Percentiles rank a stretch among this genome's conserved stretches.
Evolutionary conservation across 805 yeast species (phyloP).

Genomic region (Hanseniaspora nectarophila): DNA sequence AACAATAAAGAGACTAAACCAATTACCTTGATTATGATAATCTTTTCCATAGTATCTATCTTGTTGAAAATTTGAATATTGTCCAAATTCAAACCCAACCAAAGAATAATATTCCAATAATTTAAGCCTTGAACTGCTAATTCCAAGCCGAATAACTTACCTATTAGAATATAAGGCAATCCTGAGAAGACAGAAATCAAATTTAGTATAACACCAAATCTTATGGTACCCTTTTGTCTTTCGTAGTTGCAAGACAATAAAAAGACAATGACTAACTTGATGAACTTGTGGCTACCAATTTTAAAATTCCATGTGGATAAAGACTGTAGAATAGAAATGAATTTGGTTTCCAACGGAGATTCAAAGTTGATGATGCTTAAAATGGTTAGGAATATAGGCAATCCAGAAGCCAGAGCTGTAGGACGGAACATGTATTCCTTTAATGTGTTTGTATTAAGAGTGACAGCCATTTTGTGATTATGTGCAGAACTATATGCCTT

Average conservation of each 20-base stretch:
- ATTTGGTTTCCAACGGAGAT: conserved; percentile 11
- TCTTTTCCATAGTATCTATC: not conserved
- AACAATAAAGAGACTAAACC: not conserved
- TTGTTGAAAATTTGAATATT: not conserved
- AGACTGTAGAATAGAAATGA: conserved; percentile 9
- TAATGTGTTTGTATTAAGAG: not conserved
- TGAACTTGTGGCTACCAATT: not conserved
- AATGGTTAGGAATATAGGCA: conserved; percentile 9
- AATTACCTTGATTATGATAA: not conserved
- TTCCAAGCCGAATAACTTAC: conserved; percentile 24
- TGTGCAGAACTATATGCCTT: too few species aligned
- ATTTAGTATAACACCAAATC: conserved; percentile 72
- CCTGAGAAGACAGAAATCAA: conserved; percentile 60
- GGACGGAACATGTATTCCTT: conserved; percentile 8
- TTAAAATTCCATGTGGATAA: conserved; percentile 13
- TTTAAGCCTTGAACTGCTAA: conserved; percentile 9
- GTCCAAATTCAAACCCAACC: conserved; percentile 8
- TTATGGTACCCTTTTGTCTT: conserved; percentile 64
- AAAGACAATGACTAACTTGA: conserved; percentile 2
- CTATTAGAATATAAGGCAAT: conserved; percentile 44
- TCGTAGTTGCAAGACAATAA: conserved; percentile 11
- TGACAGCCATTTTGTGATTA: not conserved
- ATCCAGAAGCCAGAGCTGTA: conserved; percentile 12
- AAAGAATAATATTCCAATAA: conserved; percentile 10
- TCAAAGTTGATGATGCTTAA: conserved; percentile 2